Percentiles rank a stretch among this genome's conserved stretches.
These are phyloP conservation scores for Eimeria maxima DNA, from an alignment of 169 alveolate genomes.

Conservation along the genomic window DNA sequence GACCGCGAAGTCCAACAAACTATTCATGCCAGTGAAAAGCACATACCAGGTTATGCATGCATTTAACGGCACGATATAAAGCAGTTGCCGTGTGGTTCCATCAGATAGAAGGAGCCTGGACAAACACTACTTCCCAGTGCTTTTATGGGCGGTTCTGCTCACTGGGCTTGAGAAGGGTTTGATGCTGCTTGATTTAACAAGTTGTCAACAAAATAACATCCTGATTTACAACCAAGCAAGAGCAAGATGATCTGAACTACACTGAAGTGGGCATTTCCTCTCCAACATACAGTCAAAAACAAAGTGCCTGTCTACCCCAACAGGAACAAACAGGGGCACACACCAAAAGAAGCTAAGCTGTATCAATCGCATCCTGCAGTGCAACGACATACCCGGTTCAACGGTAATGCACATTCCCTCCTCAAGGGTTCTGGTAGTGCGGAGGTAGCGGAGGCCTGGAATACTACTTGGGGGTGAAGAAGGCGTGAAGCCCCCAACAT, in stretches of 20 bases:
- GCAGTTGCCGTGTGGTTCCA: not conserved
- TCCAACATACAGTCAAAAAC: not conserved
- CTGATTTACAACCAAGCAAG: not conserved
- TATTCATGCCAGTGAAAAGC: not conserved
- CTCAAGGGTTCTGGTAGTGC: conserved; percentile 91
- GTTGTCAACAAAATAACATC: conserved; percentile 84
- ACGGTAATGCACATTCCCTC: conserved; percentile 91
- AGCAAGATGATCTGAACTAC: not conserved
- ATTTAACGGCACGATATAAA: too few species aligned
- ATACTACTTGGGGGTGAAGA: conserved; percentile 88
- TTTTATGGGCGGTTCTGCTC: not conserved
- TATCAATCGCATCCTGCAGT: not conserved
- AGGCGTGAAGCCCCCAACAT: conserved; percentile 93
- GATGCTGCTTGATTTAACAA: conserved; percentile 86
- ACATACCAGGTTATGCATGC: not conserved
- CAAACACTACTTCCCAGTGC: not conserved
- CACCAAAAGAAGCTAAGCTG: not conserved
- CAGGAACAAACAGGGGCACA: not conserved
- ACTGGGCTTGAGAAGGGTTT: conserved; percentile 80
- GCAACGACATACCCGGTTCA: conserved; percentile 91
- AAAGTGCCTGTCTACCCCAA: not conserved
- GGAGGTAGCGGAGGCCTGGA: conserved; percentile 90
- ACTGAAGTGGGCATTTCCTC: not conserved
- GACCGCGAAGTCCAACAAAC: conserved; percentile 83
- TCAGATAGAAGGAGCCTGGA: not conserved